phyloP scores from a whole-genome alignment of 192 early-diverging fungal species.

The Linnemannia elongata region DNA sequence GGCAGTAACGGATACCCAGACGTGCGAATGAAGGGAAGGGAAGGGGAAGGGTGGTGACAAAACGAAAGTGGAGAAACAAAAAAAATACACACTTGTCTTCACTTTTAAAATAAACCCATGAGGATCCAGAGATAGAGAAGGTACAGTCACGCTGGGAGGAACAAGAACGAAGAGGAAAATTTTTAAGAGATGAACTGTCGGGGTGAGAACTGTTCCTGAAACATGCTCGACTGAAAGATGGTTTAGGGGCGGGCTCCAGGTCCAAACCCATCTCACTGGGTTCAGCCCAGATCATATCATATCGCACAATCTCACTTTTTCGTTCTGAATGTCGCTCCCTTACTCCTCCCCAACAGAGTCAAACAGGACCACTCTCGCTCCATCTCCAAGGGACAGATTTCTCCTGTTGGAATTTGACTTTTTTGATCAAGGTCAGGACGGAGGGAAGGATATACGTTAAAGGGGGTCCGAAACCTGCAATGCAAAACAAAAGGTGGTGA shows the following conservation, averaged over 20 bases:
- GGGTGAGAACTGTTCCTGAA: not conserved
- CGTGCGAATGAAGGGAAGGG: not conserved
- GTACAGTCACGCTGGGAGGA: not conserved
- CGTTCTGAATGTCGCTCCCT: not conserved
- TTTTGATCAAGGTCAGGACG: not conserved
- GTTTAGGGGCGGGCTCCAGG: not conserved
- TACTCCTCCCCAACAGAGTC: not conserved
- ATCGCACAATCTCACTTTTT: not conserved
- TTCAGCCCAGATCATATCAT: not conserved
- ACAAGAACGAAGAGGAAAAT: not conserved
- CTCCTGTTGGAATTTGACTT: not conserved
- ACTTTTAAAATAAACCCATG: not conserved
- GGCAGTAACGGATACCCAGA: slow-evolving; percentile 24
- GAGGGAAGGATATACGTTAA: not conserved
- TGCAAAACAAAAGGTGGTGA: not conserved
- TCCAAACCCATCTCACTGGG: not conserved
- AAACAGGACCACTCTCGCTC: not conserved
- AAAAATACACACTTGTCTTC: not conserved
- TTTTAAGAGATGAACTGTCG: not conserved
- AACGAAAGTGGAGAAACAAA: slow-evolving; percentile 7
- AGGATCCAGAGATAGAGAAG: not conserved
- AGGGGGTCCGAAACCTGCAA: not conserved
- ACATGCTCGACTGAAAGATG: not conserved
- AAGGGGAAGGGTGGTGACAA: not conserved
- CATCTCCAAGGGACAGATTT: not conserved